phyloP scores from a whole-genome alignment of 176 grass and related monocot genomes.

The Triticum turgidum region DNA sequence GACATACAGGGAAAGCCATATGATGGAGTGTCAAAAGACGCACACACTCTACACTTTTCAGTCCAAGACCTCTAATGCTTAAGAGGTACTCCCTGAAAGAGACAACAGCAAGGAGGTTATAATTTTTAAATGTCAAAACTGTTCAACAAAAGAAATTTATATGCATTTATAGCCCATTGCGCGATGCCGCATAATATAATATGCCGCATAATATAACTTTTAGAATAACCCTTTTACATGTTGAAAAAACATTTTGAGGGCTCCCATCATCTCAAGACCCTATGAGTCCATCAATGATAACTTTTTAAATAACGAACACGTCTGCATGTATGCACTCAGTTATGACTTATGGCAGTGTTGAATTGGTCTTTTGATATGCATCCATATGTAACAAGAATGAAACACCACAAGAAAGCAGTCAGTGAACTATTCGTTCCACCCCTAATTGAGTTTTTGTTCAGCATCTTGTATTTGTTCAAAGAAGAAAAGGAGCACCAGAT shows the following conservation, averaged over 20 bases:
- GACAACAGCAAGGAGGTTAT: constrained; percentile 24
- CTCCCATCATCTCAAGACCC: neutral
- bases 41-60: constrained; percentile 87
- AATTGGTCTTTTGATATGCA: neutral
- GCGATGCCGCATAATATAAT: neutral
- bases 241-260: neutral
- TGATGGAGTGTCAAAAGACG: constrained; percentile 87
- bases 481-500: neutral
- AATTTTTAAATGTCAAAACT: constrained; percentile 20
- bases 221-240: neutral
- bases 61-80: constrained; percentile 74
- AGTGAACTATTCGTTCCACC: neutral
- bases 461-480: neutral
- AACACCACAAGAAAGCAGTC: neutral
- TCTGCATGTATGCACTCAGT: neutral
- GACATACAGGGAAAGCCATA: constrained; percentile 76
- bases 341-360: neutral
- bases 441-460: constrained; percentile 2
- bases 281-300: constrained; percentile 1
- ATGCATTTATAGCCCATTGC: constrained; percentile 8
- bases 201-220: neutral
- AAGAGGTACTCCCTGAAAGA: constrained; percentile 72
- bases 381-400: neutral
- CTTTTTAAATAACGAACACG: neutral
- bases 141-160: constrained; percentile 5